Evolutionary conservation across 208 protist genomes (phyloP).

Genomic region (Herpetomonas muscarum): DNA sequence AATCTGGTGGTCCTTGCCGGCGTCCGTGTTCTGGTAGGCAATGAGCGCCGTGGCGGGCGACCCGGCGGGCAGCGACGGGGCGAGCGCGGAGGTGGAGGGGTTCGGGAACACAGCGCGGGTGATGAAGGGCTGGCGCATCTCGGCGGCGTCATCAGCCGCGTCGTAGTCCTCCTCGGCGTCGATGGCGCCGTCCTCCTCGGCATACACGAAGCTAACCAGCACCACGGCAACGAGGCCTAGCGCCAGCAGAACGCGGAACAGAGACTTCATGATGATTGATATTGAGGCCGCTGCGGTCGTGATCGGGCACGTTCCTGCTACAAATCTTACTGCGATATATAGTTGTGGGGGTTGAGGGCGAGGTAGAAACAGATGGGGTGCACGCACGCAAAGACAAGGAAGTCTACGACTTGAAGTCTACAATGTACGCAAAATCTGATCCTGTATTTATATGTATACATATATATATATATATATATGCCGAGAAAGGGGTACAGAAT

Average conservation of each 20-base stretch:
- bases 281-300: too few relatives aligned
- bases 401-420: too few relatives aligned
- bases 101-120: constrained; percentile 61
- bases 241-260: constrained; percentile 11
- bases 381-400: too few relatives aligned
- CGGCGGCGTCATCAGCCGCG: constrained; percentile 8
- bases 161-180: constrained; percentile 29
- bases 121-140: constrained; percentile 5
- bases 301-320: too few relatives aligned
- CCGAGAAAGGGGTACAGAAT: too few relatives aligned
- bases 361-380: too few relatives aligned
- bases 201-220: neutral
- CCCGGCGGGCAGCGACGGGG: constrained; percentile 39
- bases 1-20: constrained; percentile 27
- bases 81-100: constrained; percentile 26
- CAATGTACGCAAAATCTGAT: too few relatives aligned
- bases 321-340: too few relatives aligned
- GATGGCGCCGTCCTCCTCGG: neutral
- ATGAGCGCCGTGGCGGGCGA: constrained; percentile 37
- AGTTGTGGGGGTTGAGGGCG: too few relatives aligned
- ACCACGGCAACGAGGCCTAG: constrained; percentile 6
- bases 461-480: too few relatives aligned
- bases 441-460: too few relatives aligned
- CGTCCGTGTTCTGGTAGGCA: constrained; percentile 67
- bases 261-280: neutral